These are phyloP conservation scores for Gnomoniopsis sp. DNA, from an alignment of 2,329 filamentous ascomycete species.

Conservation along the genomic window DNA sequence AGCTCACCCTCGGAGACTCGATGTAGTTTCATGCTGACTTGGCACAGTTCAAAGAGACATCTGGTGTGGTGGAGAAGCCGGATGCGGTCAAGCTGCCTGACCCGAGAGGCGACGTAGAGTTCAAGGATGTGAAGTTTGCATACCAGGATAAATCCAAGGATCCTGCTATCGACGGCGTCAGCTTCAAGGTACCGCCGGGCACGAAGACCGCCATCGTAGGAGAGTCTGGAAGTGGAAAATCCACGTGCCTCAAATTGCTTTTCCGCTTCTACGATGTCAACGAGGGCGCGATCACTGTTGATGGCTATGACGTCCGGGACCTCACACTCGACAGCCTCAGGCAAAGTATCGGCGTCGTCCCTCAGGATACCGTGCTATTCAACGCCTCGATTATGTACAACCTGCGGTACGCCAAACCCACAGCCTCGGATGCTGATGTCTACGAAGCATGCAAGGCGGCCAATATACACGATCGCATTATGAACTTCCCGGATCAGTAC, in stretches of 20 bases:
- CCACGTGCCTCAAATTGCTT: slow-evolving; percentile 45
- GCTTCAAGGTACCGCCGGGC: slow-evolving; percentile 39
- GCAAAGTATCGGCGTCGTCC: slow-evolving; percentile 86
- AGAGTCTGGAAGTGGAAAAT: slow-evolving; percentile 45
- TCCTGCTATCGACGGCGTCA: slow-evolving; percentile 36
- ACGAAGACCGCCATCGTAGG: slow-evolving; percentile 45
- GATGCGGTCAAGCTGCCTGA: slow-evolving; percentile 31
- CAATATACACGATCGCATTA: slow-evolving; percentile 88
- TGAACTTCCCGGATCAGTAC: slow-evolving; percentile 84
- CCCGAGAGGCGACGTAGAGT: slow-evolving; percentile 36
- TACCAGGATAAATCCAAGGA: slow-evolving; percentile 37
- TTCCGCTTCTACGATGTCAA: slow-evolving; percentile 50
- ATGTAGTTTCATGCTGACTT: neutral
- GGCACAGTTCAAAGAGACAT: slow-evolving; percentile 37
- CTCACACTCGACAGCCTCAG: slow-evolving; percentile 85
- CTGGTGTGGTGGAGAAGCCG: slow-evolving; percentile 39
- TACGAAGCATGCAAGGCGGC: slow-evolving; percentile 79
- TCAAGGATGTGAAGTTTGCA: slow-evolving; percentile 40
- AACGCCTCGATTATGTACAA: slow-evolving; percentile 97
- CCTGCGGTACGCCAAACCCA: slow-evolving; percentile 80
- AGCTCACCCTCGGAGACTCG: neutral
- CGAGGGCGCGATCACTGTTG: slow-evolving; percentile 41
- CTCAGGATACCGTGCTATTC: slow-evolving; percentile 90
- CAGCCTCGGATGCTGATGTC: slow-evolving; percentile 77
- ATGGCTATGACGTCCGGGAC: slow-evolving; percentile 65